Conservation (phyloP, 2,329 filamentous ascomycete genomes). For the Colletotrichum abscissum region DNA sequence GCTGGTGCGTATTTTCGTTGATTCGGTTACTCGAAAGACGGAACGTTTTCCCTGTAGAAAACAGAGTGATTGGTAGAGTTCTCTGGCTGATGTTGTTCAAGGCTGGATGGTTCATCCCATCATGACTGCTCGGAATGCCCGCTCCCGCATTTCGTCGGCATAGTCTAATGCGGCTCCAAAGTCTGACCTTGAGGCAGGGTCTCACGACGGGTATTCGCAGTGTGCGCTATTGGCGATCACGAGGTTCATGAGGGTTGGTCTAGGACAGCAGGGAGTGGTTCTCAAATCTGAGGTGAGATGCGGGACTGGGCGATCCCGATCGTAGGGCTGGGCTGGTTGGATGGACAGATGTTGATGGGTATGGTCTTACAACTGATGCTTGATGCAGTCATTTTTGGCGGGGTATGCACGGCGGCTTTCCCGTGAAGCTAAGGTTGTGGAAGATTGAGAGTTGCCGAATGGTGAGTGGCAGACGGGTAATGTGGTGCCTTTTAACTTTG, state of each 20-base stretch:
- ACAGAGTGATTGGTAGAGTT: background rate
- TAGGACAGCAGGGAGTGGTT: too few relatives aligned
- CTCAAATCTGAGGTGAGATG: background rate
- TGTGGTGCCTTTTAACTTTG: background rate
- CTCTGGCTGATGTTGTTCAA: background rate
- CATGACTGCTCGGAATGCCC: background rate
- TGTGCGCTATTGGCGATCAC: background rate
- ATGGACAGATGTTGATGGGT: background rate
- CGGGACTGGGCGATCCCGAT: background rate
- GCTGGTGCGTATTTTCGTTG: background rate
- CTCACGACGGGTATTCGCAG: background rate
- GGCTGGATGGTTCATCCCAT: background rate
- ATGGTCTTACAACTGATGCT: background rate
- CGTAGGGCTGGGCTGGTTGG: background rate
- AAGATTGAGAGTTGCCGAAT: background rate
- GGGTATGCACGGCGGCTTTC: background rate
- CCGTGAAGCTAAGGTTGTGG: background rate
- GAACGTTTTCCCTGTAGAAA: background rate
- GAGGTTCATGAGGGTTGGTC: background rate
- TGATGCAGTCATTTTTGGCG: background rate
- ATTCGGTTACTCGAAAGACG: too few relatives aligned
- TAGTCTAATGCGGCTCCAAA: background rate
- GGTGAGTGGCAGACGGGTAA: background rate
- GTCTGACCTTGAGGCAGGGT: background rate
- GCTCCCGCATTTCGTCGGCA: too few relatives aligned